Evolutionary conservation across 1,284 basidiomycete species (phyloP).

Genomic region (Malassezia vespertilionis): DNA sequence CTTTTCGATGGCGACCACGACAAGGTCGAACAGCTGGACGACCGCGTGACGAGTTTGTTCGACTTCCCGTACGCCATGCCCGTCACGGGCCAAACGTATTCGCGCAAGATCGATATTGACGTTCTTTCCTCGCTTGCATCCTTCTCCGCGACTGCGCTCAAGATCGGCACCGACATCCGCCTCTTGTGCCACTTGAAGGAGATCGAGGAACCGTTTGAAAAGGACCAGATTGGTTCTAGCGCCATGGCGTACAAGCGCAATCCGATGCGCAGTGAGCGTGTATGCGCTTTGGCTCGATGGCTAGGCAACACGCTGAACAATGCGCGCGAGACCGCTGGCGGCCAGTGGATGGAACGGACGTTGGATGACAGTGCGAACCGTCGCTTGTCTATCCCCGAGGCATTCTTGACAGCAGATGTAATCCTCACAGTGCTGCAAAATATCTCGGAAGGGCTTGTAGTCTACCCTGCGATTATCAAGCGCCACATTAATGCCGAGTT

Average conservation of each 20-base stretch:
- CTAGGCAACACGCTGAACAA: slow-evolving; percentile 47
- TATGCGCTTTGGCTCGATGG: slow-evolving; percentile 91
- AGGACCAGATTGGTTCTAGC: slow-evolving; percentile 83
- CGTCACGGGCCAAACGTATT: slow-evolving; percentile 96
- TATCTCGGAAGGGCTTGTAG: slow-evolving; percentile 89
- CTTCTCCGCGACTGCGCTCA: slow-evolving; percentile 89
- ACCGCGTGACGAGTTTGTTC: slow-evolving; percentile 62
- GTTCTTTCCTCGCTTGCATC: slow-evolving; percentile 78
- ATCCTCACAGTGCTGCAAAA: slow-evolving; percentile 90
- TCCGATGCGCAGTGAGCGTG: slow-evolving; percentile 95
- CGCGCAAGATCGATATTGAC: slow-evolving; percentile 91
- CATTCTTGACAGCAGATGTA: slow-evolving; percentile 93
- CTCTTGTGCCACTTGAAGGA: slow-evolving; percentile 56
- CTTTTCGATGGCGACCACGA: slow-evolving; percentile 75
- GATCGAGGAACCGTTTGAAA: slow-evolving; percentile 97
- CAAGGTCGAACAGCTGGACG: slow-evolving; percentile 86
- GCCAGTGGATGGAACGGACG: slow-evolving; percentile 47
- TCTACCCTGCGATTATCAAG: slow-evolving; percentile 90
- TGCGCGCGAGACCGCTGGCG: slow-evolving; percentile 50
- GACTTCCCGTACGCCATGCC: slow-evolving; percentile 92
- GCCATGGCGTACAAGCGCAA: slow-evolving; percentile 99
- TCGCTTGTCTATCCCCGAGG: slow-evolving; percentile 87
- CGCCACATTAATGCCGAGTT: slow-evolving; percentile 85
- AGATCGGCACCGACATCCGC: slow-evolving; percentile 90
- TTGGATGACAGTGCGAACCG: slow-evolving; percentile 69